Percentiles rank a stretch among this genome's conserved stretches.
These are phyloP conservation scores for Cladorrhinum sp. DNA, from an alignment of 2,329 filamentous ascomycete species.

Conservation along the genomic window DNA sequence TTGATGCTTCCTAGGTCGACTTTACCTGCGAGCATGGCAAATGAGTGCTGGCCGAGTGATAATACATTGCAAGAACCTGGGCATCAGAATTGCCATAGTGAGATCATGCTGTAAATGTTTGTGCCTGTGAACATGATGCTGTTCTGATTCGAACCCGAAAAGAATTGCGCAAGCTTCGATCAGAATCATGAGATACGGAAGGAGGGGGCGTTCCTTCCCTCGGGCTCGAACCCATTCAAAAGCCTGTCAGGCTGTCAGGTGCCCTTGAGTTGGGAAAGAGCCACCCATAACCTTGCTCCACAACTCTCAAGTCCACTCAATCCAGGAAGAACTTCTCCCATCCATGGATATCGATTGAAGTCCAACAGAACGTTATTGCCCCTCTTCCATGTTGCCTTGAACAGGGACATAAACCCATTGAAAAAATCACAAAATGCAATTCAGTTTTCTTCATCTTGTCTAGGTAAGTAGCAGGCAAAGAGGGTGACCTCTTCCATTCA, in stretches of 20 bases:
- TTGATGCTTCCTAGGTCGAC: slow-evolving; percentile 24
- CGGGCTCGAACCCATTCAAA: background rate
- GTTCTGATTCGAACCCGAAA: no score
- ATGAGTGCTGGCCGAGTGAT: background rate
- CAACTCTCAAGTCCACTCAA: background rate
- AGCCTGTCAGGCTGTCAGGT: no score
- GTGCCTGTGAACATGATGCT: background rate
- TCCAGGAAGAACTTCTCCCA: no score
- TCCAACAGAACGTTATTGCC: background rate
- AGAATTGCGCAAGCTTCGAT: no score
- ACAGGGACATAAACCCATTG: background rate
- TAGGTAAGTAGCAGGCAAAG: background rate
- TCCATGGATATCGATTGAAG: no score
- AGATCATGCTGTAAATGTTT: background rate
- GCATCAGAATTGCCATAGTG: background rate
- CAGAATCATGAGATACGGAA: background rate
- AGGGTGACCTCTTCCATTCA: background rate
- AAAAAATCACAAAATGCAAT: background rate
- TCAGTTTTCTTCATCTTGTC: background rate
- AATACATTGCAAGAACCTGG: background rate
- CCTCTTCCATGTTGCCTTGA: background rate
- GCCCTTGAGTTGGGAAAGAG: background rate
- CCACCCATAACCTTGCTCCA: background rate
- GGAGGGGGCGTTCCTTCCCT: background rate
- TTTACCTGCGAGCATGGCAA: background rate